Percentiles rank a stretch among this genome's conserved stretches.
These are phyloP conservation scores for Hyphodiscus sp. DNA, from an alignment of 2,329 filamentous ascomycete genomes.

Conservation along the genomic window DNA sequence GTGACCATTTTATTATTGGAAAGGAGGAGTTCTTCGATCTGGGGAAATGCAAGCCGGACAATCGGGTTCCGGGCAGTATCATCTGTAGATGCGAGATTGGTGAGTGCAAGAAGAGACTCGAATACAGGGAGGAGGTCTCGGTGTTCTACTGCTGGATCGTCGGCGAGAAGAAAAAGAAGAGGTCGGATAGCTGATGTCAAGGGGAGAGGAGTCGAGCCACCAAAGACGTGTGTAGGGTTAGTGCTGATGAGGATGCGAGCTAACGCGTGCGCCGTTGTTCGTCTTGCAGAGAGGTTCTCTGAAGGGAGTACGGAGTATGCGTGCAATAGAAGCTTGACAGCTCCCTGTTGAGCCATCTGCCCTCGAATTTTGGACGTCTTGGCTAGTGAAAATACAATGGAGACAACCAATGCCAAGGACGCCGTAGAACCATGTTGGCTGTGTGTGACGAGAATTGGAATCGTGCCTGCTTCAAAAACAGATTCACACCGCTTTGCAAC, in stretches of 20 bases:
- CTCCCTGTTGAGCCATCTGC: slow-evolving; percentile 86
- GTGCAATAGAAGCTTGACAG: slow-evolving; percentile 74
- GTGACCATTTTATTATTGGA: slow-evolving; percentile 69
- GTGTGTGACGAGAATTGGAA: slow-evolving; percentile 70
- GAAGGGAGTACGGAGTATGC: slow-evolving; percentile 58
- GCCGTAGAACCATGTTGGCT: slow-evolving; percentile 66
- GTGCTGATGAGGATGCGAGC: slow-evolving; percentile 82
- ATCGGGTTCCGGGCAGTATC: slow-evolving; percentile 58
- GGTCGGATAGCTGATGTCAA: slow-evolving; percentile 77
- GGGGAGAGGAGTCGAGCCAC: slow-evolving; percentile 64
- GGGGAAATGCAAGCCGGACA: slow-evolving; percentile 65
- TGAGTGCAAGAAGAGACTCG: slow-evolving; percentile 84
- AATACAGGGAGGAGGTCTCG: slow-evolving; percentile 83
- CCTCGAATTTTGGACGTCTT: slow-evolving; percentile 69
- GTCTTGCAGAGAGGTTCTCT: slow-evolving; percentile 40
- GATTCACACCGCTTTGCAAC: slow-evolving; percentile 69
- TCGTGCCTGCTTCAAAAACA: slow-evolving; percentile 71
- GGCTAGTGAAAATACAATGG: slow-evolving; percentile 72
- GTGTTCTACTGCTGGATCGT: slow-evolving; percentile 54
- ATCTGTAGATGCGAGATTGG: slow-evolving; percentile 82
- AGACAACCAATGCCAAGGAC: slow-evolving; percentile 65
- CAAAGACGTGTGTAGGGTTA: slow-evolving; percentile 79
- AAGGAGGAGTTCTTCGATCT: slow-evolving; percentile 78
- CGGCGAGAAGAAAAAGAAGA: slow-evolving; percentile 65
- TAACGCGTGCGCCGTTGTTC: slow-evolving; percentile 70